Evolutionary conservation across 306 rosid genomes (phyloP).

Genomic region (Corylus avellana): DNA sequence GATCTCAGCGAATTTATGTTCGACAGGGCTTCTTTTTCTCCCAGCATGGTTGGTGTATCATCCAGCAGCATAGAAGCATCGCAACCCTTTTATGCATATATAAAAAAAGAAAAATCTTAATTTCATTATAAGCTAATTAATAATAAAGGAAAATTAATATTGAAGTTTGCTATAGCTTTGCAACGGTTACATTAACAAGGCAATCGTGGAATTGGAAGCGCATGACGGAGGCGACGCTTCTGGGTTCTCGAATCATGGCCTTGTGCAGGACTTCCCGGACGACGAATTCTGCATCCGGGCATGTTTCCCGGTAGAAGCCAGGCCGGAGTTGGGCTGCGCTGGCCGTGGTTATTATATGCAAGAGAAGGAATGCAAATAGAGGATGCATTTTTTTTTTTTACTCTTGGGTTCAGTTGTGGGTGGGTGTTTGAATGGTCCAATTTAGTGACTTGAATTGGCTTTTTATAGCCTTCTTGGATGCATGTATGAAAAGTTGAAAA

Average conservation of each 20-base stretch:
- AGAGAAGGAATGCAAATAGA: conserved; percentile 31
- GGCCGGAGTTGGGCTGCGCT: conserved; percentile 48
- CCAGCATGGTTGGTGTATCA: conserved; percentile 76
- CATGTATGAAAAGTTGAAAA: neutral
- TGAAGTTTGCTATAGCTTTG: too few species aligned
- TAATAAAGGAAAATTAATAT: neutral
- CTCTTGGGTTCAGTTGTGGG: neutral
- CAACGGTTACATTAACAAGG: conserved; percentile 58
- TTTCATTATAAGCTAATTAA: neutral
- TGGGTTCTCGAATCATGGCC: conserved; percentile 58
- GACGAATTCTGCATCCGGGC: conserved; percentile 60
- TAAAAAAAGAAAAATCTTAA: neutral
- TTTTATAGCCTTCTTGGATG: neutral
- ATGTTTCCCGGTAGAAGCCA: conserved; percentile 49
- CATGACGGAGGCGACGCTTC: conserved; percentile 91
- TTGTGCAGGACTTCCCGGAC: conserved; percentile 65
- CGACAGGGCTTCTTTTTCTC: conserved; percentile 77
- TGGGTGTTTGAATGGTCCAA: neutral
- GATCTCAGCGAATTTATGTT: conserved; percentile 82
- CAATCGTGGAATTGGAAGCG: conserved; percentile 89
- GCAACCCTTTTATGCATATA: conserved; percentile 55
- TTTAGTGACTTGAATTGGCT: neutral
- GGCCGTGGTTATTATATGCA: conserved; percentile 24
- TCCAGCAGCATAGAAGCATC: conserved; percentile 89
- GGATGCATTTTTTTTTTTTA: conserved; percentile 11